These are phyloP conservation scores for Lachnellula suecica DNA, from an alignment of 2,329 filamentous ascomycete genomes.

Conservation along the genomic window DNA sequence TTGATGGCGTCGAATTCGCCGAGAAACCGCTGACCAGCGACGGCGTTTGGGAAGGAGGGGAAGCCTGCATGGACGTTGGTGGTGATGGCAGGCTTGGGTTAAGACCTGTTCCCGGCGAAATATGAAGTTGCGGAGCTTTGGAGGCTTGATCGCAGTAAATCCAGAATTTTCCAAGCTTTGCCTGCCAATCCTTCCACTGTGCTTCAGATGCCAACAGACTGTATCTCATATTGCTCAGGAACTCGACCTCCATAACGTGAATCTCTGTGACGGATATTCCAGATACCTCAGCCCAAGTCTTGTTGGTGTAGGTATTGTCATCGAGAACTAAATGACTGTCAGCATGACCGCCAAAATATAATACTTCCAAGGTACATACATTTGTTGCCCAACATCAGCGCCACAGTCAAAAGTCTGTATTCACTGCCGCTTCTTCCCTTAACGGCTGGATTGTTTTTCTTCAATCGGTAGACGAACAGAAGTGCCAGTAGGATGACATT, in stretches of 20 bases:
- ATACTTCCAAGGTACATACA: slow-evolving; percentile 51
- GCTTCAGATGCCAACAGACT: slow-evolving; percentile 82
- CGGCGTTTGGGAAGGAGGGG: slow-evolving; percentile 39
- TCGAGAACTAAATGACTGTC: slow-evolving; percentile 67
- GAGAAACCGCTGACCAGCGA: slow-evolving; percentile 38
- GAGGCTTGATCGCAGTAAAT: slow-evolving; percentile 52
- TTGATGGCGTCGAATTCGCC: slow-evolving; percentile 24
- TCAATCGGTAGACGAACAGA: slow-evolving; percentile 89
- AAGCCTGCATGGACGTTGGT: slow-evolving; percentile 48
- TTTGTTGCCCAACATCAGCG: slow-evolving; percentile 97
- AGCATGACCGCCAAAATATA: slow-evolving; percentile 7
- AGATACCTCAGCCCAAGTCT: slow-evolving; percentile 98
- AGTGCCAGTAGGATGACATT: slow-evolving; percentile 91
- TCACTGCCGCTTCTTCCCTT: slow-evolving; percentile 92
- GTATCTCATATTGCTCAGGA: slow-evolving; percentile 97
- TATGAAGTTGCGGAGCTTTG: slow-evolving; percentile 23
- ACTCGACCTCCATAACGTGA: slow-evolving; percentile 99
- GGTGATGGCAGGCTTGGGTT: slow-evolving; percentile 49
- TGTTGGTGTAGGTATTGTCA: slow-evolving; percentile 99
- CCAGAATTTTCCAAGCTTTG: slow-evolving; percentile 77
- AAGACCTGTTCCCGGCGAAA: slow-evolving; percentile 33
- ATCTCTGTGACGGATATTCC: slow-evolving; percentile 92
- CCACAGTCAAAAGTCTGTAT: slow-evolving; percentile 87
- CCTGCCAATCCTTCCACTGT: slow-evolving; percentile 87
- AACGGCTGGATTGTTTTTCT: slow-evolving; percentile 84